A percentile compares a stretch with the other conserved stretches of the same genome.
phyloP scores from a whole-genome alignment of 2,329 filamentous ascomycete genomes.

The Pleomassaria siparia region DNA sequence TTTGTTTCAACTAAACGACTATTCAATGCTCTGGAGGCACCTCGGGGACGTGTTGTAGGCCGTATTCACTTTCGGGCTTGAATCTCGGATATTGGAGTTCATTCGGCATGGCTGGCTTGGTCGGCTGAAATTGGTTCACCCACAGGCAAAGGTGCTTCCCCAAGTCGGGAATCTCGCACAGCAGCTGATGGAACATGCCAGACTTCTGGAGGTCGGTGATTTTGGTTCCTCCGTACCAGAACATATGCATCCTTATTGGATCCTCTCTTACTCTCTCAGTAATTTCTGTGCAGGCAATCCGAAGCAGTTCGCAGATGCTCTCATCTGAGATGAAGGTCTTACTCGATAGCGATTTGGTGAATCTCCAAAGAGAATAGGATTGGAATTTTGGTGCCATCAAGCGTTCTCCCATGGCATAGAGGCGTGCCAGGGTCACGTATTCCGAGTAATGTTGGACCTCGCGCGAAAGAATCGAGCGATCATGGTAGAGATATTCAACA shows the following conservation, averaged over 20 bases:
- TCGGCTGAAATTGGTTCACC: constrained; percentile 7
- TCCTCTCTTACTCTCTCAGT: constrained; percentile 16
- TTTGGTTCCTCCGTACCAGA: constrained; percentile 18
- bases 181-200: constrained; percentile 12
- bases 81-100: constrained; percentile 10
- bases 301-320: constrained; percentile 15
- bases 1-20: neutral
- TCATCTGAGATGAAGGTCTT: constrained; percentile 11
- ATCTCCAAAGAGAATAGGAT: constrained; percentile 16
- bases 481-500: constrained; percentile 24
- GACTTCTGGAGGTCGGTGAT: constrained; percentile 13
- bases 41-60: neutral
- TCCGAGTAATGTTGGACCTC: constrained; percentile 15
- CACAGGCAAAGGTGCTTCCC: constrained; percentile 15
- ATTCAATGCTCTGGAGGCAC: neutral
- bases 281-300: constrained; percentile 17
- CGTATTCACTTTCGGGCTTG: constrained; percentile 11
- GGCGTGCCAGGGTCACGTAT: constrained; percentile 17
- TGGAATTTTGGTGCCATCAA: constrained; percentile 16
- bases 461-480: constrained; percentile 10
- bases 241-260: constrained; percentile 17
- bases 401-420: constrained; percentile 23
- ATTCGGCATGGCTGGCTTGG: constrained; percentile 6
- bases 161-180: constrained; percentile 14
- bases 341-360: constrained; percentile 8